Percentiles rank a stretch among this genome's conserved stretches.
These are phyloP conservation scores for Pseudocohnilembus persalinus DNA, from an alignment of 169 alveolate genomes.

Conservation along the genomic window DNA sequence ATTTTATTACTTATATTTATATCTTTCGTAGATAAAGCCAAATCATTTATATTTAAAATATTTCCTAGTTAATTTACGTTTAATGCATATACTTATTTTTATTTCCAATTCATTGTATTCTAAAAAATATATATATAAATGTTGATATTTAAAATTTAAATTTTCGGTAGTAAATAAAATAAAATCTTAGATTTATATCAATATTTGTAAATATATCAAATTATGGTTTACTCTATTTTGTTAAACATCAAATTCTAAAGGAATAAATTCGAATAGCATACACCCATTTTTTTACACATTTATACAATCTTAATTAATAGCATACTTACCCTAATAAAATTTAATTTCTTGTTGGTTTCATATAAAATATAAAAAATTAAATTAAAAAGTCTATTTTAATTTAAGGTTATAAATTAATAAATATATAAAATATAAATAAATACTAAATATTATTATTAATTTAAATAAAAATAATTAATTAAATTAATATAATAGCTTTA, in stretches of 20 bases:
- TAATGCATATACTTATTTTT: constrained; percentile 13
- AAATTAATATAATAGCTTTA: neutral
- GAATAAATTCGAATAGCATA: constrained; percentile 25
- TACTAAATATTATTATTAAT: neutral
- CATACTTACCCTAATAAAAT: constrained; percentile 25
- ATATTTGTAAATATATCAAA: neutral
- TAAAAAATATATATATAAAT: too few species aligned
- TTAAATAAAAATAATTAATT: neutral
- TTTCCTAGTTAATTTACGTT: constrained; percentile 3
- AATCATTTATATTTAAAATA: constrained; percentile 2
- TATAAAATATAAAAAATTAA: too few species aligned
- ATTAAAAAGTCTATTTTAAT: too few species aligned
- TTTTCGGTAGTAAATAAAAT: neutral
- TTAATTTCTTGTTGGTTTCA: too few species aligned
- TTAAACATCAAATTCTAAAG: too few species aligned
- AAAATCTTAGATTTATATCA: neutral
- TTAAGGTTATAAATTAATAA: too few species aligned
- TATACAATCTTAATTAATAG: constrained; percentile 5
- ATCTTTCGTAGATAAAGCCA: neutral
- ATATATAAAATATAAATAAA: neutral
- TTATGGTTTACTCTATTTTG: neutral
- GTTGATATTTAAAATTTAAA: constrained; percentile 2
- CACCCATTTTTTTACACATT: constrained; percentile 24
- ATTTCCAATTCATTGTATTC: constrained; percentile 1
- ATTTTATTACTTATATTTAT: constrained; percentile 2